These are phyloP conservation scores for Bidens hawaiensis DNA, from an alignment of 140 eudicot species.

Conservation along the genomic window DNA sequence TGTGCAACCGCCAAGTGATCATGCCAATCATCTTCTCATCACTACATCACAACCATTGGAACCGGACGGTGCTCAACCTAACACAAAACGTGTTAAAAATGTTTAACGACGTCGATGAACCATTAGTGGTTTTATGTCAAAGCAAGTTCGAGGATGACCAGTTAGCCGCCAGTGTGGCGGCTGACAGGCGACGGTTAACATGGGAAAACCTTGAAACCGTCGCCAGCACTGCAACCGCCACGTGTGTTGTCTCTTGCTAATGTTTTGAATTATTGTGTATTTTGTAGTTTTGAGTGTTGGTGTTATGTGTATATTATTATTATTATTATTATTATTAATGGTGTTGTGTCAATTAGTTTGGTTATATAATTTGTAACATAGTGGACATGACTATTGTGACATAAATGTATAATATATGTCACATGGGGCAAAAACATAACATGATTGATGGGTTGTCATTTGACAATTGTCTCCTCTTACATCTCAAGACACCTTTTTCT, in stretches of 20 bases:
- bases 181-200: slow-evolving; percentile 49
- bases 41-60: slow-evolving; percentile 78
- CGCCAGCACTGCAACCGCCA: slow-evolving; percentile 30
- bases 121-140: slow-evolving; percentile 52
- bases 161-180: slow-evolving; percentile 26
- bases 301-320: slow-evolving; percentile 25
- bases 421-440: background rate
- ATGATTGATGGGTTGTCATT: background rate
- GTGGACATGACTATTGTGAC: slow-evolving; percentile 2
- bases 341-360: slow-evolving; percentile 21
- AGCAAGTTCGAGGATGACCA: slow-evolving; percentile 50
- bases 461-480: background rate
- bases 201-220: slow-evolving; percentile 63
- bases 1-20: slow-evolving; percentile 68
- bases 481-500: background rate
- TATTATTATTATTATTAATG: too few relatives aligned
- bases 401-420: background rate
- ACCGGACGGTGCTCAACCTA: slow-evolving; percentile 71
- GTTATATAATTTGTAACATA: slow-evolving; percentile 3
- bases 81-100: slow-evolving; percentile 71
- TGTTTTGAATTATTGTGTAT: slow-evolving; percentile 25
- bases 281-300: slow-evolving; percentile 21
- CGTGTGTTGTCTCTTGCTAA: slow-evolving; percentile 42
- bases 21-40: slow-evolving; percentile 74
- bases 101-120: slow-evolving; percentile 56